Evolutionary conservation across 148 eudicot species (phyloP), one percentile per base, ranked within the genome.

Genomic region (Heliamphora exappendiculata): DNA sequence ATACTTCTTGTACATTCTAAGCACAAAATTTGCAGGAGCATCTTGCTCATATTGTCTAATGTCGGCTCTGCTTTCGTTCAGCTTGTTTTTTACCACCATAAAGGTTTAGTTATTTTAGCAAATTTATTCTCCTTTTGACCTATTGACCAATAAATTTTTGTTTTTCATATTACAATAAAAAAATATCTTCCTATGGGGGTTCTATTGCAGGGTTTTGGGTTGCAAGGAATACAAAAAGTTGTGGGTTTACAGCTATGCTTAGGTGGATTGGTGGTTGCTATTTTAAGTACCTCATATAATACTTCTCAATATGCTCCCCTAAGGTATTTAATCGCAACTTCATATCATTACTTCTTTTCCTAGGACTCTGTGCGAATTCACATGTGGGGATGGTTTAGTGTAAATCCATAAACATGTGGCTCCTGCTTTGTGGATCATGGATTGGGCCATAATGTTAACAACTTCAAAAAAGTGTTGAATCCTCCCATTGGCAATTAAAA

Each of bases 11-110:
- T 92, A 91, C 84, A 83, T 83, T 39, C 82, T 92, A 37, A 87
- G 83, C 81, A 86, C 91, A 55, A 84, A 84, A 82, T 91, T 95
- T 78, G 80, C 74, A 36, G 98, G 94, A 78, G 87, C 88, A 80
- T 81, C 93, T 20, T 95, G 98, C 78, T 79, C 84, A 37, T 95
- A 95, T 79, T 95, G 97, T 69, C 81, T 91, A 79, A 79, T 84
- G 37, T 95, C 98, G 13, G 91, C 90, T 72, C 67, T 81, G 34
- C 84, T 95, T 45, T 92, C 98, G 7, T 85, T 91, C 87, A 86
- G 88, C 84, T 88, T 95, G 89, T 86, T 92, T 79, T 84, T 87
- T 78, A 83, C 83, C 76, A 81, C 84, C 76, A 26, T 93, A 45
- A 89, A 95, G 96, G 98, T 95, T 68, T 72, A 29, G 37, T 33